These are phyloP conservation scores for Leccinum truebloodii DNA, from an alignment of 768 basidiomycete genomes.

Conservation along the genomic window DNA sequence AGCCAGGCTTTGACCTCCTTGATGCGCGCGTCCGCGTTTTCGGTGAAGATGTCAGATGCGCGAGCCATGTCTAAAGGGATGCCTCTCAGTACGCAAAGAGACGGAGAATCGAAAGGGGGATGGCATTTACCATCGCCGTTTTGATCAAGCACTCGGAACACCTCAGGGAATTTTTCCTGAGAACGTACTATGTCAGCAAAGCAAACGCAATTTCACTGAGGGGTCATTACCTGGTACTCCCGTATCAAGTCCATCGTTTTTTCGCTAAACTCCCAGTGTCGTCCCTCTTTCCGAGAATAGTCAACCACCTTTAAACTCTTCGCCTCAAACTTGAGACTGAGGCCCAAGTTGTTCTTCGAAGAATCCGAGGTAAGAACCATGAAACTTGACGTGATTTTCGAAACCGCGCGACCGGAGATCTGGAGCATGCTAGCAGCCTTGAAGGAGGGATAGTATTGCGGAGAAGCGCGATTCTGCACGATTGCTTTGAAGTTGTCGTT, in stretches of 20 bases:
- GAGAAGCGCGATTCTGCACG: conserved; percentile 50
- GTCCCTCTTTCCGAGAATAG: conserved; percentile 82
- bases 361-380: conserved; percentile 80
- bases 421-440: conserved; percentile 71
- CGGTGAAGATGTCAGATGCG: conserved; percentile 55
- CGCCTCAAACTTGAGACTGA: conserved; percentile 95
- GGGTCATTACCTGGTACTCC: conserved; percentile 70
- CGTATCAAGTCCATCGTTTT: conserved; percentile 77
- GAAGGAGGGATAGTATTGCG: conserved; percentile 77
- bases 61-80: conserved; percentile 67
- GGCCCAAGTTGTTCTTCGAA: conserved; percentile 85
- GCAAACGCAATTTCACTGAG: too few species aligned
- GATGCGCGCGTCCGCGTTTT: conserved; percentile 67
- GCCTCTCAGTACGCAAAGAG: neutral
- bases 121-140: conserved; percentile 60
- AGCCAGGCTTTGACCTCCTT: conserved; percentile 86
- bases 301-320: conserved; percentile 92
- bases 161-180: conserved; percentile 79
- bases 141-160: conserved; percentile 72
- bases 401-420: conserved; percentile 76
- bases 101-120: neutral
- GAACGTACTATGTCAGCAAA: neutral
- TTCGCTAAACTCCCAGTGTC: conserved; percentile 92
- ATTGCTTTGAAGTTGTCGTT: conserved; percentile 74
- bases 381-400: conserved; percentile 91